Conservation (phyloP, 331 rosid genomes). For the Malus hybrid region DNA sequence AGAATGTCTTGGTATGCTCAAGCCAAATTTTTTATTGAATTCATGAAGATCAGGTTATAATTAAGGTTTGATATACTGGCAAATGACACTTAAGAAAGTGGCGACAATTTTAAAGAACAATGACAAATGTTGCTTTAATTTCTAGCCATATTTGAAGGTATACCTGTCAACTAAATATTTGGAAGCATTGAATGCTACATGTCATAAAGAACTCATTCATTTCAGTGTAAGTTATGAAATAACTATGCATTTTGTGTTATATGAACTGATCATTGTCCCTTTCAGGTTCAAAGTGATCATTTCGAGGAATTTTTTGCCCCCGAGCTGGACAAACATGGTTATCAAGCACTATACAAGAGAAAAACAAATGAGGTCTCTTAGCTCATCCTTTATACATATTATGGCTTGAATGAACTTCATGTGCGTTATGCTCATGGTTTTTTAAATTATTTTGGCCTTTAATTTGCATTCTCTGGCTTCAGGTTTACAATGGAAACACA, state of each 20-base stretch:
- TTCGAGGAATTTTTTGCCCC: conserved; percentile 89
- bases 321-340: conserved; percentile 97
- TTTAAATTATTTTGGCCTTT: background rate
- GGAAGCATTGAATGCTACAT: background rate
- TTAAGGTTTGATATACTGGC: background rate
- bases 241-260: background rate
- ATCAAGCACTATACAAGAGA: conserved; percentile 83
- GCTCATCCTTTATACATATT: background rate
- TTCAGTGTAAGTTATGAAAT: background rate
- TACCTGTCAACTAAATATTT: background rate
- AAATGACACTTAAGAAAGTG: background rate
- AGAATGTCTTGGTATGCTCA: background rate
- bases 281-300: conserved; percentile 90
- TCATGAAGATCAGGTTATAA: background rate
- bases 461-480: conserved; percentile 18
- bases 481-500: conserved; percentile 66
- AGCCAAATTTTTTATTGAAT: background rate
- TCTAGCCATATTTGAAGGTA: background rate
- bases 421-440: background rate
- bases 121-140: background rate
- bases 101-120: background rate
- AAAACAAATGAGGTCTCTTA: conserved; percentile 85
- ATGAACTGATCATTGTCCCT: background rate
- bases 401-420: background rate
- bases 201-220: background rate